Evolutionary conservation across 106 monocot species (phyloP), one percentile per base, ranked within the genome.

Genomic region (Dendrobium huoshanense): DNA sequence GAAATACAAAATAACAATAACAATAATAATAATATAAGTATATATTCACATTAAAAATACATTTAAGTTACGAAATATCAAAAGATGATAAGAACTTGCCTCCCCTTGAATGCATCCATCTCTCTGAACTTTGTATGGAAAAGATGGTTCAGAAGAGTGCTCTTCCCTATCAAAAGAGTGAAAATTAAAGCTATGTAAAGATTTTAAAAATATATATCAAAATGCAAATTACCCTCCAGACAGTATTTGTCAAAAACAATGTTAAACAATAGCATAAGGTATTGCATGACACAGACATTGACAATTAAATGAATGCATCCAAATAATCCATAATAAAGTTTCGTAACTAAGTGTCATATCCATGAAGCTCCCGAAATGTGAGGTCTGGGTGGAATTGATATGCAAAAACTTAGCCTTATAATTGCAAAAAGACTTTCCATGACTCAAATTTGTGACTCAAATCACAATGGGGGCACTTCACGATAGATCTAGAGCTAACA

Each of bases 141-240:
- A 41, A 98, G 88, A 84, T 98, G 86, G 80, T 98, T 98, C 83
- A 98, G 74, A 78, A 98, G 92, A 73, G 97, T 98, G 87, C 97
- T 98, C 77, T 98, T 98, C 61, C 97, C 97, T 98, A 85, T 74
- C 20, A 44, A 42, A 74, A 44, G 43, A 74, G 18, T 6, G n/a
- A 0, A 43, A 74, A 43, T 4, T 3, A 2, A 70, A 37, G 16
- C 33, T 15, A 0, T 37, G 4, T 70, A 37, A 4, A 33, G 11
- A 70, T 70, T 1, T 70, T 27, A 70, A 33, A n/a, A 65, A 33
- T 0, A 33, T 3, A 31, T 1, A 31, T 31, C 37, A 1, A 31
- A 15, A 70, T 29, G 3, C 13, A 1, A 37, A n/a, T 15, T 37
- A 37, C 16, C 33, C 13, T 37, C 70, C 5, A 70, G 15, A 3